Evolutionary conservation across 2,329 filamentous ascomycete genomes (phyloP), one percentile per base, ranked within the genome.

Genomic region (Monilinia laxa): DNA sequence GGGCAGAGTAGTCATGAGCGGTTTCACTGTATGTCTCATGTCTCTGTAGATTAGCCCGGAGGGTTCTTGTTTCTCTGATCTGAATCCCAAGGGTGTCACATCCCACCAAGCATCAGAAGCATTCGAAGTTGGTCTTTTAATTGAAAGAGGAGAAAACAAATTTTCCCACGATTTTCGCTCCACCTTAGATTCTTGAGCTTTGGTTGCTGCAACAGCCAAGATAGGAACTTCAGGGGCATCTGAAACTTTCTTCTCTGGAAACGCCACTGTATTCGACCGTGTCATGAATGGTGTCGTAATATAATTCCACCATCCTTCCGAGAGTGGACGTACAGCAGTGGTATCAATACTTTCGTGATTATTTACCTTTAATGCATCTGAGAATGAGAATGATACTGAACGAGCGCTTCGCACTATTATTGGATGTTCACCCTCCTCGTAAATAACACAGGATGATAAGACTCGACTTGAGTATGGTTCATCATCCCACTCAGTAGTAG

Each of bases 261-360:
- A 68, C 9, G 73, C 72, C 28, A 78, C 72, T 0, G 75, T 77
- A 54, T 76, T 77, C 18, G 75, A 75, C 56, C 74, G 70, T 28
- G 75, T 74, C n/a, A 77, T 63, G 73, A 92, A 92, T 0, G 90
- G 90, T 1, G 90, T 90, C 10, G 85, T 88, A 65, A 93, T 86
- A 70, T 90, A 83, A 72, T 91, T 90, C 90, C 90, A 93, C 90
- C 90, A 93, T 25, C 90, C 90, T 68, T 83, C 82, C 35, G 88
- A 89, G 65, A 82, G 83, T 14, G 85, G 83, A 53, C 81, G 67
- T 52, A 72, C 74, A 25, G 69, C 71, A 64, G 73, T 62, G 55
- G 74, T 76, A 62, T 71, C 75, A 10, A 73, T 66, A 56, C 74
- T 76, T 56, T 69, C 68, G 68, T 70, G 71, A 18, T 64, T 72